Evolutionary conservation across 495 filamentous ascomycete genomes (phyloP).

Genomic region (Hypomontagnella monticulosa): DNA sequence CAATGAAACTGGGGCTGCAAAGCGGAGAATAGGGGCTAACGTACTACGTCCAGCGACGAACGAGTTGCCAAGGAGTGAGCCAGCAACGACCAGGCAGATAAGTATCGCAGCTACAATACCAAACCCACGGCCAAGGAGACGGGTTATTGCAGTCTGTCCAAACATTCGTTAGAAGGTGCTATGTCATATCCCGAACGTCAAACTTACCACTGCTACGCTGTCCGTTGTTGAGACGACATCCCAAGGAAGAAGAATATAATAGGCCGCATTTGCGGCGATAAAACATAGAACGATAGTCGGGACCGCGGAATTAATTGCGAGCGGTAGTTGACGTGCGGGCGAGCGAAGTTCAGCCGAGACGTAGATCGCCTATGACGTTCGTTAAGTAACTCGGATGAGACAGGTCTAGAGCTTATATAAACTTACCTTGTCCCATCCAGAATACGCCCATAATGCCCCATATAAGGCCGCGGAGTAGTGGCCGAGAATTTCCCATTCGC

Average conservation of each 20-base stretch:
- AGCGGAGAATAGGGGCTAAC: no score
- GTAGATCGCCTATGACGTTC: constrained; percentile 58
- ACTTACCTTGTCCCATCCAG: constrained; percentile 68
- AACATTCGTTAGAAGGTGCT: not conserved
- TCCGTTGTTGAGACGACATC: constrained; percentile 61
- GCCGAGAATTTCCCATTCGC: constrained; percentile 61
- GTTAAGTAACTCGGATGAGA: not conserved
- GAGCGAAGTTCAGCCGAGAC: constrained; percentile 62
- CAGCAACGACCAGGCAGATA: constrained; percentile 63
- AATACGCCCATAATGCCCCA: constrained; percentile 66
- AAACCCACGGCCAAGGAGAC: constrained; percentile 58
- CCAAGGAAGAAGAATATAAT: constrained; percentile 67
- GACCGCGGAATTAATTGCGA: constrained; percentile 64
- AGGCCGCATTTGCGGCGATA: constrained; percentile 61
- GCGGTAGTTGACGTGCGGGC: constrained; percentile 62
- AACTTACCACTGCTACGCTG: constrained; percentile 64
- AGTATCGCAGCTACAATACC: constrained; percentile 59
- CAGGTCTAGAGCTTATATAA: not conserved
- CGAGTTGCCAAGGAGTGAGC: constrained; percentile 64
- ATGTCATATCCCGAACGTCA: not conserved
- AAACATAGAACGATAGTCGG: constrained; percentile 66
- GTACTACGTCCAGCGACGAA: constrained; percentile 62
- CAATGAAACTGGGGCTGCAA: no score
- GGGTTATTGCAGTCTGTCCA: constrained; percentile 60
- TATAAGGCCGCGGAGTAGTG: constrained; percentile 64